Base-by-base conservation (phyloP, 2,329 filamentous ascomycete species). In the Colletotrichum viniferum region DNA sequence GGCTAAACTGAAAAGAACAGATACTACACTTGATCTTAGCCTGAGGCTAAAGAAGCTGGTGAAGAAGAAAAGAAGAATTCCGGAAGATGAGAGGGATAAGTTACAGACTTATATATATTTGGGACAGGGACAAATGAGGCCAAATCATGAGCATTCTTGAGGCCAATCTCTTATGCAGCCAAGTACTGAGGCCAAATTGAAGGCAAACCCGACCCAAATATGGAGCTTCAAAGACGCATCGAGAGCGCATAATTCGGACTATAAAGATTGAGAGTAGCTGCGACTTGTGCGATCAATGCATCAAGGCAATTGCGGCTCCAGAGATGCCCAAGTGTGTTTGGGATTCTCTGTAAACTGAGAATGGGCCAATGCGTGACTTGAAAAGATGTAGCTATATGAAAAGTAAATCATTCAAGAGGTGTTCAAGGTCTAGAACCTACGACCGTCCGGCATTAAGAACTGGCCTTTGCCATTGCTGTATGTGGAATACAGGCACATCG, bases 11-110 rank as follows among this genome's bases (percentile, higher is more conserved):
- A 60, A 16, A 55, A 69, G 70, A 73, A 73, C 64, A 62, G 64
- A 73, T 61, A 72, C 62, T 68, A 68, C 63, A 68, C 36, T 73
- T 62, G 64, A 62, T 73, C 64, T 55, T 61, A 81, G 80, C 78
- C 76, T 55, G 38, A 58, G 78, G 79, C 78, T 75, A 79, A 70
- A 77, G 71, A 58, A 78, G 76, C 69, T 80, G 30, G 38, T 56
- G 66, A 78, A 73, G 73, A 73, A 60, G 68, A 78, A 73, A 72
- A 71, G 24, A 58, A 77, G 69, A 24, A 32, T n/a, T 21, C 6
- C n/a, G n/a, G 43, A 21, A 52, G n/a, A 21, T 52, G 43, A 3
- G 43, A 52, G n/a, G n/a, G 12, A 52, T 52, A 52, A 52, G n/a
- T 52, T n/a, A 52, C n/a, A 21, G 43, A 21, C 43, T 52, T 21